Evolutionary conservation across 805 yeast genomes (phyloP).

Genomic region (Teunomyces cretensis): DNA sequence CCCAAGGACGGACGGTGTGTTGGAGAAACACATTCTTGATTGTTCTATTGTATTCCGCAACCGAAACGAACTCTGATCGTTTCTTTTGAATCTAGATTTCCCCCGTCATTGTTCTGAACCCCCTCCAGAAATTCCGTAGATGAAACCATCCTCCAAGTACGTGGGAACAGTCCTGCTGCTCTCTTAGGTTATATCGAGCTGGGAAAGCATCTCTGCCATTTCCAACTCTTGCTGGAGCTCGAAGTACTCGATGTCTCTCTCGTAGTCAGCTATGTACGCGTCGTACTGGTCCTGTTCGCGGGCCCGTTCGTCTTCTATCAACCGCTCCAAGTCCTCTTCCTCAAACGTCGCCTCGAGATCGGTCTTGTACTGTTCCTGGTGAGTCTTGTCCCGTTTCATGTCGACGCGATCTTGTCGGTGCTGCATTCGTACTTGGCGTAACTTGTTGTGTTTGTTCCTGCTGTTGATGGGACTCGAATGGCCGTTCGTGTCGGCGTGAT

Average conservation of each 20-base stretch:
- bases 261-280: slow-evolving; percentile 11
- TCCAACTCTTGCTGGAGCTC: slow-evolving; percentile 13
- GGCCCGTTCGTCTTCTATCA: slow-evolving; percentile 23
- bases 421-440: slow-evolving; percentile 24
- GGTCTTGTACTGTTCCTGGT: slow-evolving; percentile 7
- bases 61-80: no score
- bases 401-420: slow-evolving; percentile 19
- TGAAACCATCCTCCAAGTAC: no score
- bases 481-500: slow-evolving; percentile 2
- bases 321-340: slow-evolving; percentile 18
- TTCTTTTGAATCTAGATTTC: no score
- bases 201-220: slow-evolving; percentile 13
- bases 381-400: slow-evolving; percentile 1
- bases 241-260: slow-evolving; percentile 20
- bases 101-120: no score
- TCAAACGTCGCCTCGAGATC: slow-evolving; percentile 9
- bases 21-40: no score
- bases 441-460: slow-evolving; percentile 22
- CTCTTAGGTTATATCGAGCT: neutral
- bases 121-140: no score
- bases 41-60: no score
- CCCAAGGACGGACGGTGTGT: no score
- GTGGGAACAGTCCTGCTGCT: neutral
- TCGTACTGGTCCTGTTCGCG: slow-evolving; percentile 10
- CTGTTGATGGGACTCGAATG: slow-evolving; percentile 12